Conservation (phyloP, 164 flowering plant species). For the Vitis amurensis region DNA sequence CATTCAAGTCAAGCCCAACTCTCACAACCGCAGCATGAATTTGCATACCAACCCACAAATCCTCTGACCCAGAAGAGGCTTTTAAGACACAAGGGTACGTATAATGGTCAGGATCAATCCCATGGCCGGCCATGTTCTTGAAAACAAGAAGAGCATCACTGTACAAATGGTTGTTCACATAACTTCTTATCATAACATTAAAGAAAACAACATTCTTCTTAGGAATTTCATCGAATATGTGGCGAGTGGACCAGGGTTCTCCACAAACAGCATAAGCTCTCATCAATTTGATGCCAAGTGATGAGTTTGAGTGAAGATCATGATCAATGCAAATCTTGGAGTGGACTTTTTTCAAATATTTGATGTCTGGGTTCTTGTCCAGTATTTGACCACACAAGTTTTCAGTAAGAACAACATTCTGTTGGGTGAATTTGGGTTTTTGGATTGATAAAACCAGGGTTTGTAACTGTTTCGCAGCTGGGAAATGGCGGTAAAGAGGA, state of each 20-base stretch:
- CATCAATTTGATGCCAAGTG: conserved; percentile 33
- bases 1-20: conserved; percentile 26
- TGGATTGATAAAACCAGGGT: conserved; percentile 6
- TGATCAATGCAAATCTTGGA: conserved; percentile 19
- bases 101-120: conserved; percentile 29
- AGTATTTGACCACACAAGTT: conserved; percentile 16
- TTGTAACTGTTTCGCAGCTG: conserved; percentile 8
- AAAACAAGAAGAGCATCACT: conserved; percentile 22
- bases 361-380: conserved; percentile 30
- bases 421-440: not conserved
- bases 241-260: conserved; percentile 15
- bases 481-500: conserved; percentile 20
- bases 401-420: not conserved
- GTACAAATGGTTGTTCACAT: conserved; percentile 26
- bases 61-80: conserved; percentile 27
- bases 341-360: conserved; percentile 29
- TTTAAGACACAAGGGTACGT: conserved; percentile 41
- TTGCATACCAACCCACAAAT: conserved; percentile 26
- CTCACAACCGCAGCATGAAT: conserved; percentile 24
- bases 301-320: conserved; percentile 18
- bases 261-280: conserved; percentile 29
- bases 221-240: conserved; percentile 29
- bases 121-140: conserved; percentile 17
- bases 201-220: conserved; percentile 34
- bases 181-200: conserved; percentile 42